Evolutionary conservation across 2,329 filamentous ascomycete genomes (phyloP).

Genomic region (Exophiala xenobiotica): DNA sequence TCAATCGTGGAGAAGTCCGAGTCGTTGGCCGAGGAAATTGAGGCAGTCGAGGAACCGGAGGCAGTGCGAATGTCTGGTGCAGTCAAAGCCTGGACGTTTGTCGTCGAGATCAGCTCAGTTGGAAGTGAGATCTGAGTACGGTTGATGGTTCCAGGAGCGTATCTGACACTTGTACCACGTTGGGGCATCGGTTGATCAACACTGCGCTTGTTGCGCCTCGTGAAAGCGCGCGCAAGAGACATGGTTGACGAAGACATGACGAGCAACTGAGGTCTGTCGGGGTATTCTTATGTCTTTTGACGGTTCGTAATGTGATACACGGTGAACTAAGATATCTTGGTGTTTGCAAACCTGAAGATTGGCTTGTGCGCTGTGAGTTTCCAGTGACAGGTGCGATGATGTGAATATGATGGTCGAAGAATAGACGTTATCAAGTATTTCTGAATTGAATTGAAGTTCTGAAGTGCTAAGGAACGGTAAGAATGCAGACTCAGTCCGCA

Average conservation of each 20-base stretch:
- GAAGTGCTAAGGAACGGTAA: conserved; percentile 6
- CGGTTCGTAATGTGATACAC: background rate
- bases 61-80: conserved; percentile 71
- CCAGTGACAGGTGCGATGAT: conserved; percentile 2
- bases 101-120: conserved; percentile 84
- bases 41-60: conserved; percentile 51
- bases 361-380: conserved; percentile 8
- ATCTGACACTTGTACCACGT: conserved; percentile 46
- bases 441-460: conserved; percentile 7
- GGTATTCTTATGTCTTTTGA: background rate
- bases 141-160: conserved; percentile 46
- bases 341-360: conserved; percentile 1
- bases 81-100: conserved; percentile 94
- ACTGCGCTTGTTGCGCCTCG: conserved; percentile 48
- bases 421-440: no score
- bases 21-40: conserved; percentile 60
- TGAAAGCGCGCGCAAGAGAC: conserved; percentile 46
- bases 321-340: background rate
- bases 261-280: background rate
- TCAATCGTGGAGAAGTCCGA: conserved; percentile 56
- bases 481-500: conserved; percentile 26
- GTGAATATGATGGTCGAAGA: background rate
- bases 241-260: conserved; percentile 29
- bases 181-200: conserved; percentile 46
- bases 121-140: conserved; percentile 72